Percentiles rank a stretch among this genome's conserved stretches.
These are phyloP conservation scores for Davidsoniella neocaledoniae DNA, from an alignment of 2,329 filamentous ascomycete genomes.

Conservation along the genomic window DNA sequence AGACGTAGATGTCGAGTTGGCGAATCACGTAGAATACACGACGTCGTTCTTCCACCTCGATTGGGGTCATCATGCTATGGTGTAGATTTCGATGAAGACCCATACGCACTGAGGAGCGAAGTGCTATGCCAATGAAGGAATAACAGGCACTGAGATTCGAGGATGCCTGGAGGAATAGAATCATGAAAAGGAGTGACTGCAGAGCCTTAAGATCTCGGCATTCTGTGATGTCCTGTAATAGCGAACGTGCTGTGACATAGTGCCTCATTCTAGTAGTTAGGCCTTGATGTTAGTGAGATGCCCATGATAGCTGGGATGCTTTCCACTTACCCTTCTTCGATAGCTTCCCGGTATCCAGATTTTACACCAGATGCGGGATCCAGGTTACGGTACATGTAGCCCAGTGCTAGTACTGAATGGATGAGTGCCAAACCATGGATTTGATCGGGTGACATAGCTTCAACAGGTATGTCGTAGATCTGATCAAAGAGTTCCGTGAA, in stretches of 20 bases:
- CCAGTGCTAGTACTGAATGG: slow-evolving; percentile 53
- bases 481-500: slow-evolving; percentile 65
- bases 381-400: slow-evolving; percentile 51
- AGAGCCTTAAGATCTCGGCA: slow-evolving; percentile 60
- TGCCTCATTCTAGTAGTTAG: slow-evolving; percentile 46
- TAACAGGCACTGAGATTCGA: slow-evolving; percentile 68
- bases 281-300: not conserved
- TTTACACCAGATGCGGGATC: slow-evolving; percentile 34
- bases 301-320: not conserved
- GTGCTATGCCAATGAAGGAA: slow-evolving; percentile 60
- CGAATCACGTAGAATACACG: slow-evolving; percentile 52
- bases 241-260: slow-evolving; percentile 48
- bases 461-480: slow-evolving; percentile 54
- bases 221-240: slow-evolving; percentile 48
- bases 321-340: slow-evolving; percentile 37
- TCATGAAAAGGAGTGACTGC: slow-evolving; percentile 63
- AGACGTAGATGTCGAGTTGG: slow-evolving; percentile 56
- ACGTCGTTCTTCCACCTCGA: slow-evolving; percentile 46
- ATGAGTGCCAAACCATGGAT: slow-evolving; percentile 53
- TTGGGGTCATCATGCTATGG: slow-evolving; percentile 42
- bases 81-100: slow-evolving; percentile 60
- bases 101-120: slow-evolving; percentile 59
- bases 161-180: slow-evolving; percentile 64
- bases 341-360: slow-evolving; percentile 31
- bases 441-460: slow-evolving; percentile 46